Base-by-base conservation (phyloP, 192 early-diverging fungal species). In the Rhizoclosmatium globosum region DNA sequence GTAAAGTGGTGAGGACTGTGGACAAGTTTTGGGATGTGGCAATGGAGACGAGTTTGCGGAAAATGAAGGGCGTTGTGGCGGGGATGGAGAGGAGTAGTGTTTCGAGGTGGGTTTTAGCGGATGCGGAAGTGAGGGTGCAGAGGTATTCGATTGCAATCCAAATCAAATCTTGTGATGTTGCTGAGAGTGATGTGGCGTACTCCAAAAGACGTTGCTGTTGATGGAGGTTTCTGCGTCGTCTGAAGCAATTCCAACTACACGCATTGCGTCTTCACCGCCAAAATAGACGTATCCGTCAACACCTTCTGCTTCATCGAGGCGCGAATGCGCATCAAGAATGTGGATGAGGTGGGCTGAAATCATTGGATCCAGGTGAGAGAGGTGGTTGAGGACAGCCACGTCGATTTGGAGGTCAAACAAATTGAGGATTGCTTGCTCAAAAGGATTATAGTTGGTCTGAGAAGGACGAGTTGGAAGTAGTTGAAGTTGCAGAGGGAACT, bases 341-440 rank as follows among this genome's bases (percentile, higher is more conserved):
- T 71, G 69, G 13, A 71, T 38, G 7, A 71, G 38, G 46, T 71
- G 69, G 3, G 50, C 50, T 7, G 69, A 15, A 11, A 46, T 42
- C 13, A 15, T 47, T n/a, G 21, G 38, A 38, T 71, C 69, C n/a
- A 71, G 15, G 4, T 71, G 47, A 38, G 50, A 7, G 4, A 56
- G 4, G 47, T 23, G 38, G 47, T 48, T 71, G 21, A 71, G 15
- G 23, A 71, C 47, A 11, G 69, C 69, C 13, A n/a, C 21, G 23
- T 71, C 69, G 19, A 71, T 38, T 31, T 71, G 42, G 69, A 71
- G 69, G 6, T 47, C 46, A 6, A 71, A n/a, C 9, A 71, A 31
- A 11, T 45, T 48, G 3, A 56, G 11, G 13, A 71, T 31, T 11
- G 69, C 69, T 3, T 19, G 17, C 50, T 68, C 67, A 23, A 68